Conservation (phyloP, 768 basidiomycete species). For the Boletus fagicola region DNA sequence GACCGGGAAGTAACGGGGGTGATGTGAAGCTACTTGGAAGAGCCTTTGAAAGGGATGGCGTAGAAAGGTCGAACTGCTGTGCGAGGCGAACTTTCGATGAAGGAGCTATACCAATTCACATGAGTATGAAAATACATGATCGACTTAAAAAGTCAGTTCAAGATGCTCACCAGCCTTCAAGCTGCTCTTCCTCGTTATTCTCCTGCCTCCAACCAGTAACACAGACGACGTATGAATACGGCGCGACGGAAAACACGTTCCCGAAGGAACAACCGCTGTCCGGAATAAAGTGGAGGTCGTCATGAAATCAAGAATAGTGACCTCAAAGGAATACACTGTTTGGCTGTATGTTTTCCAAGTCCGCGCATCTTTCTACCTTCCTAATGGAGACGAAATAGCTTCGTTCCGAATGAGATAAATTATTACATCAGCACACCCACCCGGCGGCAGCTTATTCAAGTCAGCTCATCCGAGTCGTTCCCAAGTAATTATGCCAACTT, state of each 20-base stretch:
- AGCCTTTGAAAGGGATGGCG: conserved; percentile 18
- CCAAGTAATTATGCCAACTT: neutral
- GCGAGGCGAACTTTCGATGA: conserved; percentile 29
- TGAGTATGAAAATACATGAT: neutral
- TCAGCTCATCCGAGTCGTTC: neutral
- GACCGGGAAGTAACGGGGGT: conserved; percentile 66
- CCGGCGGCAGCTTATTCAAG: neutral
- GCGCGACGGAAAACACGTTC: neutral
- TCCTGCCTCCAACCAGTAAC: conserved; percentile 8
- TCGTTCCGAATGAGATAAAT: neutral
- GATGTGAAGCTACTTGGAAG: conserved; percentile 53
- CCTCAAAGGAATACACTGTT: neutral
- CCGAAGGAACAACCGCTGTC: neutral
- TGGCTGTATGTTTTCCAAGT: conserved; percentile 5
- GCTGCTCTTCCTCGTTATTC: conserved; percentile 13
- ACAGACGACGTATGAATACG: conserved; percentile 14
- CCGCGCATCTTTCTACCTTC: conserved; percentile 12
- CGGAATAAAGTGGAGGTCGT: conserved; percentile 3
- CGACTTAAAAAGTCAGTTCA: neutral
- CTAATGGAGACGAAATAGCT: conserved; percentile 5
- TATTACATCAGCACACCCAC: neutral
- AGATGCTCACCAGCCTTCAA: conserved; percentile 14
- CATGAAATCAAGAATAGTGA: conserved; percentile 2
- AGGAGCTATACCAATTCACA: conserved; percentile 11
- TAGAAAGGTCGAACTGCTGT: conserved; percentile 38